Evolutionary conservation across 176 grass and related monocot species (phyloP), one percentile per base, ranked within the genome.

Genomic region (Aegilops sharonensis): DNA sequence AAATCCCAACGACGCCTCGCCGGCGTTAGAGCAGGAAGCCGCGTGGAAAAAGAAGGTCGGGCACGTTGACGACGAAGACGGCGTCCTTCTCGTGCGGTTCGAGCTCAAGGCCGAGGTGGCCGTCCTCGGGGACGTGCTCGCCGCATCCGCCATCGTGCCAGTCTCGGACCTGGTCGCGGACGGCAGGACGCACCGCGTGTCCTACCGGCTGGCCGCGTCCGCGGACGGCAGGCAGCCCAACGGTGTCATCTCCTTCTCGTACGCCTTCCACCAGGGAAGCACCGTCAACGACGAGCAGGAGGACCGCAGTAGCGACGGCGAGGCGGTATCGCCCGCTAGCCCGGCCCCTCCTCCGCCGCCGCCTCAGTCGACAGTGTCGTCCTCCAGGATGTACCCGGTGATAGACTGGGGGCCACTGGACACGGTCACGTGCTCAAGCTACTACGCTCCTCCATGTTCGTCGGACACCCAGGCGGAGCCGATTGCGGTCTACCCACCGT

Each of bases 211-310:
- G 2, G 27, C 21, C 23, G 62, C 69, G 1, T 30, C 84, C 0
- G 18, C 62, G 37, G 91, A 92, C 84, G 69, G 87, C 84, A 81
- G 77, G 84, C 84, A 84, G 31, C 76, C 39, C 42, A 89, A 92
- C 70, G 91, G 91, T 18, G 79, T 87, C 62, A 83, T 92, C 80
- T 87, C 84, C 69, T 92, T 92, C 84, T 92, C 87, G 4, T 92
- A 92, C 87, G 54, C 74, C 39, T 81, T 87, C 87, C 84, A 77
- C 48, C 23, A 40, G 36, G 43, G 64, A 0, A 63, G 20, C 0
- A 21, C 54, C 54, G 7, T 59, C 64, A 12, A 15, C 57, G 18
- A 27, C 15, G 20, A 48, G 6, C 27, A 47, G 0, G 13, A 37
- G 14, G 24, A 54, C 69, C 13, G n/a, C 65, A 72, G 5, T 5